Base-by-base conservation (phyloP, 176 grass and related monocot species). In the Dactylis glomerata region DNA sequence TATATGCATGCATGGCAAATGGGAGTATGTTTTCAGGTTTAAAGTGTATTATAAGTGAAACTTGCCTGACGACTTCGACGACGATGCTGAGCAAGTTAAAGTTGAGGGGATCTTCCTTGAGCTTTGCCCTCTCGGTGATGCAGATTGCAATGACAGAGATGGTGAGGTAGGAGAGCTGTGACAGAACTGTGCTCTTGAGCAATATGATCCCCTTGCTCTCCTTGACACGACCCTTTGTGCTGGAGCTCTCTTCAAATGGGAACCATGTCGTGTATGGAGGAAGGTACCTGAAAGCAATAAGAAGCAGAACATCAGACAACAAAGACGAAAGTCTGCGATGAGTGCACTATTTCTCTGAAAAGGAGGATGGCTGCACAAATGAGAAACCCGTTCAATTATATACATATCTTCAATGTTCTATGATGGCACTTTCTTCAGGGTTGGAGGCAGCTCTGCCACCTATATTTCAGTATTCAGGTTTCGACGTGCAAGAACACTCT, bases 61-160 rank as follows among this genome's bases (percentile, higher is more conserved):
- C 66, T 84, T 83, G 58, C 90, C 93, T 92, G 84, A 89, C 58
- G 6, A 95, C 88, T 91, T 92, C 90, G 33, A 95, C 40, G 7
- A 85, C 33, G 44, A 92, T 89, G 83, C 61, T 92, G 65, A 87
- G 79, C 59, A 91, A 70, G n/a, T 72, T 95, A 83, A 95, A 95
- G 81, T 90, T 95, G 20, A 91, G 76, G 34, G 90, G 83, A 23
- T 95, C 91, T 54, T 92, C 76, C 41, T 59, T 82, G 76, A 95
- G 81, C 70, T 81, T 86, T 62, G 68, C 76, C 59, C 83, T 92
- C 84, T 95, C 86, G 0, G 83, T 95, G 49, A 95, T 83, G 86
- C 93, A 95, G 79, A 95, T 80, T 27, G 85, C 41, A 1, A 92
- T 80, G 62, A 93, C 86, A 58, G 91, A 89, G 49, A 96, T 73